Base-by-base conservation (phyloP, 2,329 filamentous ascomycete genomes). In the Sphaceloma murrayae region DNA sequence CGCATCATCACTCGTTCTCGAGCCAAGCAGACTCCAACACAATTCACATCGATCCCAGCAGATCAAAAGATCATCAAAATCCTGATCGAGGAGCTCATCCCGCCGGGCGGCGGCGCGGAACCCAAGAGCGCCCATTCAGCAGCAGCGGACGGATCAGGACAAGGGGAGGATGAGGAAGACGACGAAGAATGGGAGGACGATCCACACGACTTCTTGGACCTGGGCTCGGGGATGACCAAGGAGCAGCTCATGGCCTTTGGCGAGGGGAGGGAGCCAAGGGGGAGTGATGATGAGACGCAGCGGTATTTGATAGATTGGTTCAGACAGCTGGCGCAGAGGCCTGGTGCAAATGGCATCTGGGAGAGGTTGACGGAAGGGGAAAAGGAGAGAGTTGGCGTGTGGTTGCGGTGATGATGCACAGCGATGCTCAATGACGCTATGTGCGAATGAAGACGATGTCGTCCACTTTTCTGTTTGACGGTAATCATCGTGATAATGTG, bases 1-100 rank as follows among this genome's bases (percentile, higher is more conserved):
- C 67, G 82, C 50, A 98, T 98, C 62, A 87, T 94, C 79, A 98
- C 91, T 14, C 78, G 91, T 49, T 95, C 88, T 42, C 84, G 88
- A 54, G 80, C 91, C 10, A 87, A 83, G 64, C 76, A 82, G 59
- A 89, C 89, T 59, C 91, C 91, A 11, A 88, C 95, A 59, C 80
- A 82, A 60, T 96, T 82, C 67, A 95, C 87, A 4, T 77, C 84
- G 48, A 78, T 98, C 47, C 78, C 88, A 0, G 88, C 88, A 0
- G 80, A 85, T 1, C 74, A 98, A 58, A 98, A 98, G 68, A 95
- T 98, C 49, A 68, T 96, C 64, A 98, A 98, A 69, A 82, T 96
- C 3, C 76, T 98, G 6, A 82, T 96, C 34, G 86, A 94, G 58
- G 91, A 98, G 65, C 76, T 98, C 2, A n/a, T n/a, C n/a, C 71